Conservation (phyloP, 2,329 filamentous ascomycete species). For the Calonectria leucothoes region DNA sequence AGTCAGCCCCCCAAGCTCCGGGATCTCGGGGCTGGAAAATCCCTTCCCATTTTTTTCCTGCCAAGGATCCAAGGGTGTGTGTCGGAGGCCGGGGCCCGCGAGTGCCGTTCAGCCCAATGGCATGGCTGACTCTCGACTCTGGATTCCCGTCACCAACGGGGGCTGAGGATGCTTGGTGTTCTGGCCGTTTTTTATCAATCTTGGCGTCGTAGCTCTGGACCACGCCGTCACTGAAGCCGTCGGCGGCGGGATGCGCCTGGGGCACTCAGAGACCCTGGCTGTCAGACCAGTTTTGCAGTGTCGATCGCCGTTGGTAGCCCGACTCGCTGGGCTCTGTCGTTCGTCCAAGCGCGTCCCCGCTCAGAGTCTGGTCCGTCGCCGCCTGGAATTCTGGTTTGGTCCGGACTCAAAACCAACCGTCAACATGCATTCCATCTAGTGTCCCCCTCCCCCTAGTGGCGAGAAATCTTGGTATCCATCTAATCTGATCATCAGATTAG, state of each 20-base stretch:
- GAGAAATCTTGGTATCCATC: background rate
- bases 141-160: no score
- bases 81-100: background rate
- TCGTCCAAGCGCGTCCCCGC: background rate
- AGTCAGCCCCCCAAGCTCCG: background rate
- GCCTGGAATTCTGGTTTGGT: background rate
- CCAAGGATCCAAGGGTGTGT: background rate
- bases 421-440: background rate
- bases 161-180: no score
- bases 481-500: conserved; percentile 6
- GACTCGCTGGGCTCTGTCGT: background rate
- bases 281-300: background rate
- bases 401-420: background rate
- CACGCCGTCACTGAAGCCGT: background rate
- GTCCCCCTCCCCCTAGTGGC: background rate
- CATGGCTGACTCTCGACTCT: background rate
- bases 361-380: background rate
- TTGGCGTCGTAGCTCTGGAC: background rate
- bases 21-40: background rate
- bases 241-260: background rate
- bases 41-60: background rate
- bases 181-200: background rate
- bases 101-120: background rate
- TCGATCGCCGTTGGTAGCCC: background rate
- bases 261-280: background rate